Evolutionary conservation across 2,329 filamentous ascomycete genomes (phyloP).

Genomic region (Hypoxylon rubiginosum): DNA sequence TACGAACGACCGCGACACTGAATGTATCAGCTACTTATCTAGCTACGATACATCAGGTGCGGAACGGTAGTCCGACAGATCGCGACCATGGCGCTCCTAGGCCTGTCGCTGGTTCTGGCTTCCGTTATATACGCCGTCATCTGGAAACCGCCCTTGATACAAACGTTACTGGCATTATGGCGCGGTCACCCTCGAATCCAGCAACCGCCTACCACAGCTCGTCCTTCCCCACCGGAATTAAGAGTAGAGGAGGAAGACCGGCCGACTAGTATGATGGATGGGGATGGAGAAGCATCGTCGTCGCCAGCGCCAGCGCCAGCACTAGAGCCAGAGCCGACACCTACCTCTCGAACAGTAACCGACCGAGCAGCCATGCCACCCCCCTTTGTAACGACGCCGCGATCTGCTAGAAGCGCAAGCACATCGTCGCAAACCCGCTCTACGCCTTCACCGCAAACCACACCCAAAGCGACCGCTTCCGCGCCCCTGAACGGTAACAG

Average conservation of each 20-base stretch:
- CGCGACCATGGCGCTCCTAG: constrained; percentile 67
- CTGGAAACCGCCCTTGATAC: constrained; percentile 65
- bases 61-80: not conserved
- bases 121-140: constrained; percentile 71
- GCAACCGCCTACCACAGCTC: constrained; percentile 44
- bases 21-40: no score
- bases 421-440: constrained; percentile 21
- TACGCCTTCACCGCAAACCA: constrained; percentile 57
- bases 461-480: constrained; percentile 63
- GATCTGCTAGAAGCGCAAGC: constrained; percentile 20
- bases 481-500: constrained; percentile 42
- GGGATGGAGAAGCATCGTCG: constrained; percentile 18
- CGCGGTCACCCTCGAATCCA: constrained; percentile 47
- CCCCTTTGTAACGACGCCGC: constrained; percentile 40
- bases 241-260: constrained; percentile 8
- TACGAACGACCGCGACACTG: not conserved
- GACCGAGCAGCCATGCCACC: constrained; percentile 58
- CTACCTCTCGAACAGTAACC: constrained; percentile 27
- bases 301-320: constrained; percentile 33
- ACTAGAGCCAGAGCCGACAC: no score
- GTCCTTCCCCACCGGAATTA: constrained; percentile 24
- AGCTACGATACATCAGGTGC: not conserved
- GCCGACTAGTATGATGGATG: constrained; percentile 13
- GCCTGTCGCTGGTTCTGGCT: constrained; percentile 72
- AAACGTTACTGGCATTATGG: constrained; percentile 55